These are phyloP conservation scores for Fraxinus velutina DNA, from an alignment of 305 asterid species.

Conservation along the genomic window DNA sequence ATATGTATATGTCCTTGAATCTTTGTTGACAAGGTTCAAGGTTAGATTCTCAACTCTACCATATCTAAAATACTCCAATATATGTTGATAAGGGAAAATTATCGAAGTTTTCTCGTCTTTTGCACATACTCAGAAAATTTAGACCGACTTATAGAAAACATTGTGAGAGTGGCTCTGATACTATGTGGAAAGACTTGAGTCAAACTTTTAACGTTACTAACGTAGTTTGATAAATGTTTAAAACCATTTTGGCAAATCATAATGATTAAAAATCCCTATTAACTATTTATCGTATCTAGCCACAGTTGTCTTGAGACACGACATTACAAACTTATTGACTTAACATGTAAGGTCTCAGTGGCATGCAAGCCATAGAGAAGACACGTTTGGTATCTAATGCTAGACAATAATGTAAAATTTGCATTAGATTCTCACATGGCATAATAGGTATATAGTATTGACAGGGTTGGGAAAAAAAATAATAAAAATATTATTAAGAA, in stretches of 20 bases:
- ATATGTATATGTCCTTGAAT: neutral
- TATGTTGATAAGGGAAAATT: neutral
- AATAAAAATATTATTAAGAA: too few species aligned
- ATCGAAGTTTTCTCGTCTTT: neutral
- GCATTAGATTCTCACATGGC: neutral
- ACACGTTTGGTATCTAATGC: neutral
- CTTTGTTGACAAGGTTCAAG: neutral
- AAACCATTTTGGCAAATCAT: neutral
- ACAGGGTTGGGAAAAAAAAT: neutral
- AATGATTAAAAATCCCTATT: too few species aligned
- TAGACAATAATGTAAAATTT: too few species aligned
- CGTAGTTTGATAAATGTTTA: neutral
- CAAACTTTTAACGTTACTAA: neutral
- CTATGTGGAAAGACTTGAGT: neutral
- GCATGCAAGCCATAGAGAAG: neutral
- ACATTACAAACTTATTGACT: neutral
- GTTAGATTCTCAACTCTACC: neutral
- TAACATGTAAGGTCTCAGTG: neutral
- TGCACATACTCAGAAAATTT: neutral
- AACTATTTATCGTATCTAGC: neutral
- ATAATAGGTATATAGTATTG: neutral
- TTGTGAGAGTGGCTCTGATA: neutral
- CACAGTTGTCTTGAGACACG: neutral
- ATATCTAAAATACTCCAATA: neutral
- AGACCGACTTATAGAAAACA: neutral